A percentile compares a stretch with the other conserved stretches of the same genome.
Evolutionary conservation across 2,329 filamentous ascomycete species (phyloP).

Genomic region (Cylindrodendrum hubeiense): DNA sequence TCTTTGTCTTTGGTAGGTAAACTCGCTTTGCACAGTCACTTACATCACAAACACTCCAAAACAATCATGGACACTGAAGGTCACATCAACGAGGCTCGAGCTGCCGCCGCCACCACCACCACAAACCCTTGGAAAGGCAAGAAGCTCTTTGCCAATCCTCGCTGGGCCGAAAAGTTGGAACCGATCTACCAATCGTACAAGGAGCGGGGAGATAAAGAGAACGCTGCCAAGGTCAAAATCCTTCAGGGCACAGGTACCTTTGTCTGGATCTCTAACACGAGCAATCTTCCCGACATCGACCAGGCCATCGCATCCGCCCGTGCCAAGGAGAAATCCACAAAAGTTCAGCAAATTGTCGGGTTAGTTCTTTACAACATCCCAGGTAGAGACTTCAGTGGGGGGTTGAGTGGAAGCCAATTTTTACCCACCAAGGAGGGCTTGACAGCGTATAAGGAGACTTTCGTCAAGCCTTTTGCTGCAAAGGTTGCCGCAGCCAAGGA

Average conservation of each 20-base stretch:
- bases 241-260: constrained; percentile 17
- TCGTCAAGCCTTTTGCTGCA: constrained; percentile 15
- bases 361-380: constrained; percentile 24
- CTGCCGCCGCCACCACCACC: not conserved
- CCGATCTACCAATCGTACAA: constrained; percentile 2
- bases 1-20: not conserved
- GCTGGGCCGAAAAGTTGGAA: constrained; percentile 16
- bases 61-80: not conserved
- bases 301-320: constrained; percentile 11
- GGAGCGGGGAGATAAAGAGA: constrained; percentile 1
- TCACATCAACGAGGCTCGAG: not conserved
- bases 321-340: not conserved
- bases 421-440: constrained; percentile 4
- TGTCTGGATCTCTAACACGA: constrained; percentile 17
- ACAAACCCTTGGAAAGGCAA: constrained; percentile 18
- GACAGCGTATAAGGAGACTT: constrained; percentile 3
- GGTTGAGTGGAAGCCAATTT: constrained; percentile 4
- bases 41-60: not conserved
- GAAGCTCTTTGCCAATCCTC: constrained; percentile 11
- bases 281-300: constrained; percentile 17
- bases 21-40: not conserved
- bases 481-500: not conserved
- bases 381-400: constrained; percentile 11
- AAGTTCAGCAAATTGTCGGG: constrained; percentile 11
- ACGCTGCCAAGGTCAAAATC: constrained; percentile 15